These are phyloP conservation scores for Gregarina niphandrodes DNA, from an alignment of 169 alveolate genomes.

Conservation along the genomic window DNA sequence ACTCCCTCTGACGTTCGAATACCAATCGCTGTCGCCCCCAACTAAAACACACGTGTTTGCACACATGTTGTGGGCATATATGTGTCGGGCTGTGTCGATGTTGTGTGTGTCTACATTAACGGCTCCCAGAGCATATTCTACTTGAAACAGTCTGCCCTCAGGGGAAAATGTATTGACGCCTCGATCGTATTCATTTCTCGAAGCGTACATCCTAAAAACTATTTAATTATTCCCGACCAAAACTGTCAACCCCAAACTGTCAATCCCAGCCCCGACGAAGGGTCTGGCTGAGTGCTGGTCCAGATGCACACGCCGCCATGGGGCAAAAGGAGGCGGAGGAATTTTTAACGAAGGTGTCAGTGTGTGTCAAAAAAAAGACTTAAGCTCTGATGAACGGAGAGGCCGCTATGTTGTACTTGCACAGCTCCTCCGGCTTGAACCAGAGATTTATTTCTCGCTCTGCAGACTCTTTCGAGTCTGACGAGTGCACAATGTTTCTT, in stretches of 20 bases:
- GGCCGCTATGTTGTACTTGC: too few species aligned
- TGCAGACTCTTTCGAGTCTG: slow-evolving; percentile 12
- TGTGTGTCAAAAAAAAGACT: too few species aligned
- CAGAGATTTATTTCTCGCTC: slow-evolving; percentile 9
- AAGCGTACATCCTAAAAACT: background rate
- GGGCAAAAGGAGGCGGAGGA: too few species aligned
- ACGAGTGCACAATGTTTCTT: slow-evolving; percentile 9
- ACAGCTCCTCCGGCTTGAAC: too few species aligned
- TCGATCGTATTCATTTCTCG: slow-evolving; percentile 79
- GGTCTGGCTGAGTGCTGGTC: too few species aligned
- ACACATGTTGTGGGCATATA: background rate
- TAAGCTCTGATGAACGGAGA: too few species aligned
- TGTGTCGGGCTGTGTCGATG: background rate
- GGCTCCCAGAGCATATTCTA: slow-evolving; percentile 81
- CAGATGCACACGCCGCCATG: too few species aligned
- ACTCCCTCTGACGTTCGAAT: slow-evolving; percentile 80
- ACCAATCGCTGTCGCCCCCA: slow-evolving; percentile 96
- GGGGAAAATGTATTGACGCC: slow-evolving; percentile 95
- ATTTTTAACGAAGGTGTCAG: too few species aligned
- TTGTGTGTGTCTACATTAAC: slow-evolving; percentile 40
- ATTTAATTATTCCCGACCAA: too few species aligned
- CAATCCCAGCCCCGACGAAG: too few species aligned
- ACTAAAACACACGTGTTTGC: slow-evolving; percentile 16
- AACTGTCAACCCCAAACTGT: too few species aligned
- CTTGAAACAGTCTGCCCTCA: slow-evolving; percentile 85